Base-by-base conservation (phyloP, 2,329 filamentous ascomycete species). In the Trichoderma atrobrunneum region DNA sequence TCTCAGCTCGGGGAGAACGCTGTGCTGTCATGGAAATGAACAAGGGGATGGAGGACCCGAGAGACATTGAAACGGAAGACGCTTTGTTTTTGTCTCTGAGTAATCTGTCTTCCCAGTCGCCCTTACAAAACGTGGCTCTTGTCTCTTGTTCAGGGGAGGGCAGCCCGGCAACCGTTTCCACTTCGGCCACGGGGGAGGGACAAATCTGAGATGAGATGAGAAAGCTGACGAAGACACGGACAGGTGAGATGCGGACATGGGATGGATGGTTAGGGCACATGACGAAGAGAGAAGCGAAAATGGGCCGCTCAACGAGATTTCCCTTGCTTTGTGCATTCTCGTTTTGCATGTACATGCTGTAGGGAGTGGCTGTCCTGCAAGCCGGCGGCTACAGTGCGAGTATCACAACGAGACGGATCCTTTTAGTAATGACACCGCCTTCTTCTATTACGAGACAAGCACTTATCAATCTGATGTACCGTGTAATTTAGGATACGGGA, bases 151-250 rank as follows among this genome's bases (percentile, higher is more conserved):
- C 28, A 54, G 48, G 64, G 48, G 48, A 39, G 48, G 51, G 51
- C 54, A 67, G 64, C 64, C 64, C 16, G 16, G 64, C 64, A 67
- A 67, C 64, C 6, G 63, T 67, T 28, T 56, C 48, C 32, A 56
- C 63, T 36, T 32, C 18, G 21, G 14, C 48, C 54, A 67, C 32
- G 64, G 64, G 64, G n/a, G 34, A 36, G 30, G 0, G 34, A 36
- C 32, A 30, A 67, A 67, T 67, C 64, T 67, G 51, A 59, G 64
- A 67, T 67, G 54, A 26, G 64, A 60, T 34, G 30, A 34, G 32
- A 34, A 34, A 32, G 48, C 48, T 54, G 48, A 36, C 54, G 51
- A 67, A 59, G 64, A 67, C 34, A 43, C 51, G 64, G 30, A 64
- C 28, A 48, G 14, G 60, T 28, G 32, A 30, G 60, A 18, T 54